These are phyloP conservation scores for Aristolochia contorta DNA, from an alignment of 164 flowering plant genomes.

Conservation along the genomic window DNA sequence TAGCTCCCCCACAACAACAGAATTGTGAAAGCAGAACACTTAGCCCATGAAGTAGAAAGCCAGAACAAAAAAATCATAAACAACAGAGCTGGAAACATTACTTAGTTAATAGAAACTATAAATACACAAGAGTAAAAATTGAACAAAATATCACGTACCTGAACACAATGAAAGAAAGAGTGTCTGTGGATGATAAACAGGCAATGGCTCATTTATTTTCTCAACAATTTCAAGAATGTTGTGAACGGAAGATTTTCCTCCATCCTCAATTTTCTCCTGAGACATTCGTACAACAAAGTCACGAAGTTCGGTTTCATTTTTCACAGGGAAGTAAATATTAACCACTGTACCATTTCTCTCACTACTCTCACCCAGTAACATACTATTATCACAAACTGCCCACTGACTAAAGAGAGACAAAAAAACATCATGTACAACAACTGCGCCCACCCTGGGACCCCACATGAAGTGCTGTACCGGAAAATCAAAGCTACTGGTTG, in stretches of 20 bases:
- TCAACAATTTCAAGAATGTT: conserved; percentile 51
- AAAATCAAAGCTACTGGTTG: conserved; percentile 30
- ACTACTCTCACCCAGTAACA: conserved; percentile 12
- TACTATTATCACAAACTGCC: conserved; percentile 29
- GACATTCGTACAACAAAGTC: conserved; percentile 15
- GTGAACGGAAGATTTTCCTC: conserved; percentile 20
- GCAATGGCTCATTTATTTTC: conserved; percentile 42
- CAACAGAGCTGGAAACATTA: neutral
- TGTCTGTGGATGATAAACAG: conserved; percentile 69
- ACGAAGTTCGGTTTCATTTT: conserved; percentile 13
- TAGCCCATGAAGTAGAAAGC: too few relatives aligned
- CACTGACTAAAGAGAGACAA: conserved; percentile 53
- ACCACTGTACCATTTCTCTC: conserved; percentile 9
- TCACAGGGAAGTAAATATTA: conserved; percentile 10
- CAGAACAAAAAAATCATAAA: too few relatives aligned
- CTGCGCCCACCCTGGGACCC: conserved; percentile 57
- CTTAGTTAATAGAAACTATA: neutral
- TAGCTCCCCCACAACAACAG: too few relatives aligned
- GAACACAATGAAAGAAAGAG: conserved; percentile 54
- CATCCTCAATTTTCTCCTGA: conserved; percentile 14
- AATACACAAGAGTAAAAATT: neutral
- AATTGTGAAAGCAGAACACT: too few relatives aligned
- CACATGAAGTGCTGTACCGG: conserved; percentile 46
- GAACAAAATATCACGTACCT: conserved; percentile 34
- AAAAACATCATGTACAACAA: conserved; percentile 49